Evolutionary conservation across 192 early-diverging fungal genomes (phyloP).

Genomic region (Lobosporangium transversale): DNA sequence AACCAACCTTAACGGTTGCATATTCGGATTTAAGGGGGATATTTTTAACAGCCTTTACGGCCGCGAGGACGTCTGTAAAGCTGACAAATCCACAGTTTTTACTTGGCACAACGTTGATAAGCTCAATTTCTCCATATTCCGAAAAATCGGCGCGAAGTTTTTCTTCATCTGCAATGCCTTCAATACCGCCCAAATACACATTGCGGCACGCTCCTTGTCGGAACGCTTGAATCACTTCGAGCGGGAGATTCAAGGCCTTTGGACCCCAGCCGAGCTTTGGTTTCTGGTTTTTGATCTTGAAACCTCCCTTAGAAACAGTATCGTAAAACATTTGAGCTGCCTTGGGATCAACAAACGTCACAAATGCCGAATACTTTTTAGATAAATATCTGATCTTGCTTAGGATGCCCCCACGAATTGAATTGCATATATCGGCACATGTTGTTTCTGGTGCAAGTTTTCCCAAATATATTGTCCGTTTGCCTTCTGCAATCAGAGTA

Average conservation of each 20-base stretch:
- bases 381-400: slow-evolving; percentile 79
- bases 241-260: slow-evolving; percentile 61
- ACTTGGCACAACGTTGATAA: slow-evolving; percentile 83
- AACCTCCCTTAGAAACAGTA: slow-evolving; percentile 64
- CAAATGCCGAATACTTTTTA: slow-evolving; percentile 82
- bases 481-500: slow-evolving; percentile 52
- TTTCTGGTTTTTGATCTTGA: slow-evolving; percentile 77
- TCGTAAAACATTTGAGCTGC: slow-evolving; percentile 73
- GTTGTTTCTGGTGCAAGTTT: slow-evolving; percentile 80
- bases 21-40: slow-evolving; percentile 72
- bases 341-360: slow-evolving; percentile 82
- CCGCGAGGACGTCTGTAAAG: slow-evolving; percentile 79
- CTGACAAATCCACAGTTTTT: slow-evolving; percentile 91
- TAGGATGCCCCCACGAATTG: slow-evolving; percentile 86
- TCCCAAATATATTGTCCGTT: slow-evolving; percentile 88
- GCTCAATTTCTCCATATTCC: slow-evolving; percentile 88
- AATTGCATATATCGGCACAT: slow-evolving; percentile 86
- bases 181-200: slow-evolving; percentile 83
- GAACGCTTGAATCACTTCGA: slow-evolving; percentile 65
- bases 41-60: slow-evolving; percentile 82
- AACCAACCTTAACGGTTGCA: slow-evolving; percentile 70
- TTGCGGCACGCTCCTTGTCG: slow-evolving; percentile 77
- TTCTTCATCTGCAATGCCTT: slow-evolving; percentile 70
- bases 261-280: slow-evolving; percentile 89
- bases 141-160: slow-evolving; percentile 78